Evolutionary conservation across 192 early-diverging fungal species (phyloP).

Genomic region (Podila verticillata): DNA sequence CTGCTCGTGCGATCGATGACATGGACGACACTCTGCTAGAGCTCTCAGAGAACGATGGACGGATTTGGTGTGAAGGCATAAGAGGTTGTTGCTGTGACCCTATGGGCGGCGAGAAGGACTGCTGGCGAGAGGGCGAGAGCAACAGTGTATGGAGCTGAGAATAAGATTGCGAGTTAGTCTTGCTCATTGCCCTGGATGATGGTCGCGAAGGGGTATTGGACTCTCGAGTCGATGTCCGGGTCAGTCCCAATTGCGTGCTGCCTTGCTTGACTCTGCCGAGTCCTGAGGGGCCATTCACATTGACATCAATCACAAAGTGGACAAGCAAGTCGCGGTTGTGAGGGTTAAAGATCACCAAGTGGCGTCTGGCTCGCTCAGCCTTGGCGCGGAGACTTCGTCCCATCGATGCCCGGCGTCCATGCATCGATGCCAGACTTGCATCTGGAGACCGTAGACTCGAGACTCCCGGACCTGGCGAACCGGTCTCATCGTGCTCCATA

Average conservation of each 20-base stretch:
- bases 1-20: slow-evolving; percentile 45
- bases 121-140: slow-evolving; percentile 11
- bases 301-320: slow-evolving; percentile 51
- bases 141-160: slow-evolving; percentile 39
- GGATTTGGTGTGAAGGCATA: slow-evolving; percentile 6
- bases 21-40: slow-evolving; percentile 41
- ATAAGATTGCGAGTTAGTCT: slow-evolving; percentile 18
- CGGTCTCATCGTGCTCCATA: slow-evolving; percentile 40
- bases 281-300: not conserved
- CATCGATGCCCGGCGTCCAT: slow-evolving; percentile 3
- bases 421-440: not conserved
- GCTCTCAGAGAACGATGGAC: slow-evolving; percentile 22
- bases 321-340: slow-evolving; percentile 48
- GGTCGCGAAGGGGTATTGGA: not conserved
- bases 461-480: slow-evolving; percentile 15
- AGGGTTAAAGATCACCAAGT: slow-evolving; percentile 56
- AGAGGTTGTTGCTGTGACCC: not conserved
- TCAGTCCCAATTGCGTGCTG: not conserved
- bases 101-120: not conserved
- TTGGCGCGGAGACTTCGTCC: not conserved
- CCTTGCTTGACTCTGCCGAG: not conserved
- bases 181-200: not conserved
- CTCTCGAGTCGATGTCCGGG: slow-evolving; percentile 11
- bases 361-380: slow-evolving; percentile 20
- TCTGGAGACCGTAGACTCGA: slow-evolving; percentile 14